phyloP scores from a whole-genome alignment of 345 rosid species.

The Cardamine resedifolia region DNA sequence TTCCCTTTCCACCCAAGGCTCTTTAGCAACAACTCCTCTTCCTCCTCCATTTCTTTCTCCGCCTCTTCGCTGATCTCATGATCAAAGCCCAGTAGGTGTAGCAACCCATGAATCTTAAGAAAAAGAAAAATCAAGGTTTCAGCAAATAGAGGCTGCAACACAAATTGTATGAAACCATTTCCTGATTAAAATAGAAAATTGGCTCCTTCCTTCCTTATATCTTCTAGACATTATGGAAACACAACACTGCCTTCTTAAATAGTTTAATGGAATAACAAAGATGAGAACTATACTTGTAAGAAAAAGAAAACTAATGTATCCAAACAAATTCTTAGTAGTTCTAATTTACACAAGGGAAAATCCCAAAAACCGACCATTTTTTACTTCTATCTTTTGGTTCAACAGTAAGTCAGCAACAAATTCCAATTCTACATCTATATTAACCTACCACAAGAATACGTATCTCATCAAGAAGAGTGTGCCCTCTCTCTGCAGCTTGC shows the following conservation, averaged over 20 bases:
- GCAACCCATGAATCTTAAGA: conserved; percentile 82
- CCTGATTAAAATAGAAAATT: background rate
- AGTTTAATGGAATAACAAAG: conserved; percentile 4
- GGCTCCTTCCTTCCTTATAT: background rate
- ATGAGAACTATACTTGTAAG: background rate
- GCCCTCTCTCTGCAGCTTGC: conserved; percentile 93
- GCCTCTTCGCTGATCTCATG: conserved; percentile 94
- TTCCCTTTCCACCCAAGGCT: conserved; percentile 96
- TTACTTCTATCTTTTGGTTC: background rate
- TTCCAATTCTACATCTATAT: background rate
- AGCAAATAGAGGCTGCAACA: background rate
- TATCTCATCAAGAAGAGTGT: conserved; percentile 85
- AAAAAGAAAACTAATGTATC: background rate
- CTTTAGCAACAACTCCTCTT: conserved; percentile 69
- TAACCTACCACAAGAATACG: conserved; percentile 82
- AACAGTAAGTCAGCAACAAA: background rate
- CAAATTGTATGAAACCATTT: conserved; percentile 8
- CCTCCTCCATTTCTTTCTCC: conserved; percentile 93
- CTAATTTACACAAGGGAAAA: background rate
- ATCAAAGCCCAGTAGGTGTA: conserved; percentile 94
- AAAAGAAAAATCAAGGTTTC: background rate
- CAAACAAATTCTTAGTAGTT: conserved; percentile 5
- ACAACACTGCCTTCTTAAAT: background rate
- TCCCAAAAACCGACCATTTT: background rate
- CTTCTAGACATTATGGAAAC: background rate